These are phyloP conservation scores for Dalbergia oliveri DNA, from an alignment of 306 rosid genomes.

Conservation along the genomic window DNA sequence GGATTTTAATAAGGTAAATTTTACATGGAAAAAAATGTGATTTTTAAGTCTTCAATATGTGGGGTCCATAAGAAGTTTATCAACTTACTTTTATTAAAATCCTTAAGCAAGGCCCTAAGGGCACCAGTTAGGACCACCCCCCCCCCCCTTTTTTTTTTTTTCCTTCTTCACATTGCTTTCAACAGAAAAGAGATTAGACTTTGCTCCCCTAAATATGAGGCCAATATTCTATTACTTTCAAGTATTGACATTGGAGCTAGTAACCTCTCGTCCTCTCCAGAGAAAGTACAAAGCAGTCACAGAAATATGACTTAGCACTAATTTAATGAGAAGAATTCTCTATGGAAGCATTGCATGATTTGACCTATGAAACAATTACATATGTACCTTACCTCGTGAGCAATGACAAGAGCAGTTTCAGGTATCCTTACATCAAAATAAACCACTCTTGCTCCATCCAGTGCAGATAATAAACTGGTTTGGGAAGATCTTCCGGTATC, in stretches of 20 bases:
- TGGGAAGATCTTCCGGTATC: constrained; percentile 70
- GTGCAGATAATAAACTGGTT: constrained; percentile 64
- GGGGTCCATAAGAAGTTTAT: too few species aligned
- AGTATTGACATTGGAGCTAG: background rate
- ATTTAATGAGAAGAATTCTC: constrained; percentile 1
- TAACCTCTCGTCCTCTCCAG: background rate
- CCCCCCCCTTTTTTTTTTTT: too few species aligned
- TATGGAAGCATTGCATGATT: constrained; percentile 33
- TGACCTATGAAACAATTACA: constrained; percentile 24
- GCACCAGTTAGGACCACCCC: too few species aligned
- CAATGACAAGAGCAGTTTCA: constrained; percentile 81
- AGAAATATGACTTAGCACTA: background rate
- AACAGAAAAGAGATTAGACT: constrained; percentile 7
- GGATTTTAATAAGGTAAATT: too few species aligned
- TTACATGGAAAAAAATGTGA: too few species aligned
- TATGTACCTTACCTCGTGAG: constrained; percentile 74
- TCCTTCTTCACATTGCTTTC: background rate
- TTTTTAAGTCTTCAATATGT: too few species aligned
- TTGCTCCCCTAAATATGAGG: constrained; percentile 27
- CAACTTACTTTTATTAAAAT: too few species aligned
- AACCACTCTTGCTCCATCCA: constrained; percentile 78
- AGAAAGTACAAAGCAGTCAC: constrained; percentile 8
- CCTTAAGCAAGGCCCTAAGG: too few species aligned
- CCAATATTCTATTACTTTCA: background rate
- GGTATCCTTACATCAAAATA: constrained; percentile 78